These are phyloP conservation scores for Myxozyma geophila DNA, from an alignment of 805 yeast species.

Conservation along the genomic window DNA sequence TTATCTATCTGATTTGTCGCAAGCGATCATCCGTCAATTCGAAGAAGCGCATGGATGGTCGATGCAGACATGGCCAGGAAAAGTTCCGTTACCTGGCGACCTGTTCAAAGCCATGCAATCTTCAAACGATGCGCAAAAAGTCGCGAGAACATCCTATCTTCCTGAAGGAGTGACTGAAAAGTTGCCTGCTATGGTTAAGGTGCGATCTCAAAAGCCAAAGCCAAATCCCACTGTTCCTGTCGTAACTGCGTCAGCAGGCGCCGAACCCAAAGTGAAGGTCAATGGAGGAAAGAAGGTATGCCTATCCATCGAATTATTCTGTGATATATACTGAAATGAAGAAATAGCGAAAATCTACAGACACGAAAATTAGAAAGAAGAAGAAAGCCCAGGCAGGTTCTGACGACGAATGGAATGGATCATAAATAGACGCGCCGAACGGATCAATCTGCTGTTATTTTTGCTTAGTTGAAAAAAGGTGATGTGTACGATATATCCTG, in stretches of 20 bases:
- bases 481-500: neutral
- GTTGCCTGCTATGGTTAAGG: slow-evolving; percentile 17
- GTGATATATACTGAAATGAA: neutral
- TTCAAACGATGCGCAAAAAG: slow-evolving; percentile 59
- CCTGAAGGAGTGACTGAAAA: slow-evolving; percentile 21
- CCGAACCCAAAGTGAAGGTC: neutral
- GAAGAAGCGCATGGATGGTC: slow-evolving; percentile 68
- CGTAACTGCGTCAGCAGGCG: neutral
- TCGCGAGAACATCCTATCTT: slow-evolving; percentile 23
- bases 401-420: slow-evolving; percentile 23
- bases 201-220: slow-evolving; percentile 7
- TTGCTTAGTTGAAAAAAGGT: neutral
- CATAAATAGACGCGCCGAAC: neutral
- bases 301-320: neutral
- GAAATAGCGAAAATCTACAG: slow-evolving; percentile 17
- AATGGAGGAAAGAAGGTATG: slow-evolving; percentile 10
- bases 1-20: slow-evolving; percentile 72
- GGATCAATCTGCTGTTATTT: no score
- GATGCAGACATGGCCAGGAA: slow-evolving; percentile 81
- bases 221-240: neutral
- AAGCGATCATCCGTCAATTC: slow-evolving; percentile 62
- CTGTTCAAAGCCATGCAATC: slow-evolving; percentile 64
- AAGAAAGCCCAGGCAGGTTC: slow-evolving; percentile 17
- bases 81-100: slow-evolving; percentile 70
- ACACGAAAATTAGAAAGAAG: slow-evolving; percentile 16